Evolutionary conservation across 1,284 basidiomycete species (phyloP), one percentile per base, ranked within the genome.

Genomic region (Cryptococcus jaspeensis): DNA sequence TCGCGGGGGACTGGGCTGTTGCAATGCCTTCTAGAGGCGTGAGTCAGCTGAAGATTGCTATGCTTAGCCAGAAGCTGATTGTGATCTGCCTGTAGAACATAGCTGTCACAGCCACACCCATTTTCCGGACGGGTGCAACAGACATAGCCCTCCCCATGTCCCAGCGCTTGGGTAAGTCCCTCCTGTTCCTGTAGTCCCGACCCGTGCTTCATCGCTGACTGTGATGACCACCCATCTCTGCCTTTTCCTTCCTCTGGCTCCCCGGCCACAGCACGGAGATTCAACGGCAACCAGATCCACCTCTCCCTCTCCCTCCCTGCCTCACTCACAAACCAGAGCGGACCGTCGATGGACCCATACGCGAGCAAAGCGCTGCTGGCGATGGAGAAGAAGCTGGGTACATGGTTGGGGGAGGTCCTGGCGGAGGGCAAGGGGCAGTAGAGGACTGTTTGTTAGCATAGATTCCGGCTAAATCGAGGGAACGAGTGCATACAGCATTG

Each of bases 1-100:
- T 92, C 44, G 84, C 84, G 61, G 82, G 79, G 55, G 90, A 92
- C 65, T 92, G 90, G 90, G 87, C 87, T 9, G 89, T 87, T 63
- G 89, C 87, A 37, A 91, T 92, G 88, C 89, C 90, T 12, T 67
- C 79, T 13, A 67, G 70, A 56, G 75, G 79, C 50, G 81, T 82
- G 69, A 68, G 81, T 65, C 11, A 20, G 32, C 41, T 36, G n/a
- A n/a, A n/a, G n/a, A n/a, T n/a, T n/a, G n/a, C n/a, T n/a, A n/a
- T n/a, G n/a, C n/a, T n/a, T 28, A 9, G 23, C 50, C 13, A 5
- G 23, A 13, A 13, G 23, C 48, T 58, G 50, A 60, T 58, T 32
- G 28, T 32, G 28, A 9, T 35, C 39, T 35, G 67, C 81, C 78
- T 40, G 65, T 53, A 76, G 70, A 79, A 73, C 65, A 77, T 78